Evolutionary conservation across 75 land plant species (phyloP), one percentile per base, ranked within the genome.

Genomic region (Cupressus sempervirens): DNA sequence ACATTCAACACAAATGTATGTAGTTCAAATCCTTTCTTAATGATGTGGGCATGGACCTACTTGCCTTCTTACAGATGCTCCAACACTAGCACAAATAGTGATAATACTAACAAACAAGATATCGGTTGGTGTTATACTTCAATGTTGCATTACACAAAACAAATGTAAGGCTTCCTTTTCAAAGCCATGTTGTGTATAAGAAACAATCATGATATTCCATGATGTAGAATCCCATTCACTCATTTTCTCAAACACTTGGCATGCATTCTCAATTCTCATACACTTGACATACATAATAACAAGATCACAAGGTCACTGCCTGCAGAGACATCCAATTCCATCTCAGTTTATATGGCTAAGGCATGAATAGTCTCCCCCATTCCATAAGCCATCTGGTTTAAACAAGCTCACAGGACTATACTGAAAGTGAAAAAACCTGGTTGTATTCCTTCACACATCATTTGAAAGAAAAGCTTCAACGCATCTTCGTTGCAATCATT

Each of bases 101-200:
- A 93, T 82, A 43, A 93, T 91, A 76, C 89, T 90, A 0, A 91
- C 90, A 80, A 92, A 85, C 9, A 92, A 92, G 62, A 92, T 84
- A 62, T 84, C 83, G 45, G 86, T 87, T 1, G 93, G 92, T 87
- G 85, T 67, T 68, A 86, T 54, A 26, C 89, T 87, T 32, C 85
- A 86, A 85, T 8, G 0, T 9, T 53, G 82, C 95, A 94, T 94
- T 75, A 2, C 34, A 36, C 62, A 14, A 79, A 86, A 94, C 83
- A 86, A 75, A 26, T 85, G 53, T 86, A 92, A 81, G 9, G 90
- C 94, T 16, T 84, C 54, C 4, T 85, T 62, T 3, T 85, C 81
- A 30, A 35, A 41, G 73, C 92, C 91, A 46, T 83, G 84, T 54
- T 83, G 85, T 3, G 48, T 87, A 73, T 91, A 87, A 1, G 85